A percentile compares a stretch with the other conserved stretches of the same genome.
phyloP scores from a whole-genome alignment of 208 protist genomes.

The Tritrichomonas musculus region DNA sequence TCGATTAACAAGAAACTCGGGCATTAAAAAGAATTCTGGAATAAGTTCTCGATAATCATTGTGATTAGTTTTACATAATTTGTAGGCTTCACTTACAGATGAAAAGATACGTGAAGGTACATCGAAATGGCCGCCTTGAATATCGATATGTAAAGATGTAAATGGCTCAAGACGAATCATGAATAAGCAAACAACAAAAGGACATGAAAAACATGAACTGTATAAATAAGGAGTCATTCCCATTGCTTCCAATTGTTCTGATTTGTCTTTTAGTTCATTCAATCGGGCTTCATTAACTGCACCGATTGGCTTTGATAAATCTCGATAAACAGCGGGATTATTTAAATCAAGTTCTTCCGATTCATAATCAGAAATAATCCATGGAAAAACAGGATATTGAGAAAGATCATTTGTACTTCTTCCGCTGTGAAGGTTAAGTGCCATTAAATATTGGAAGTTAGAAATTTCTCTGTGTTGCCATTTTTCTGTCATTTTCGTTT shows the following conservation, averaged over 20 bases:
- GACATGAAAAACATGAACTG: not conserved
- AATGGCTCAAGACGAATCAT: not conserved
- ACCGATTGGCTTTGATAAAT: not conserved
- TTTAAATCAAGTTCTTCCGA: not conserved
- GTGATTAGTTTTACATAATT: not conserved
- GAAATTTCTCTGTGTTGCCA: not conserved
- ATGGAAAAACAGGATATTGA: conserved; percentile 60
- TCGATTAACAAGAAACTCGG: conserved; percentile 52
- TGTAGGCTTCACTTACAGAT: not conserved
- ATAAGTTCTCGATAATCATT: conserved; percentile 46
- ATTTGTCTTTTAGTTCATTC: not conserved
- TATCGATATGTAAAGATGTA: not conserved
- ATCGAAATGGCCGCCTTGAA: not conserved
- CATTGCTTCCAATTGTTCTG: not conserved
- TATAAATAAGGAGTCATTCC: not conserved
- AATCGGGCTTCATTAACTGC: not conserved
- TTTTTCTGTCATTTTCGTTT: not conserved
- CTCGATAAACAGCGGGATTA: not conserved
- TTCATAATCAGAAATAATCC: not conserved
- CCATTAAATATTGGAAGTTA: conserved; percentile 96
- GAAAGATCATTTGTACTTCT: conserved; percentile 86
- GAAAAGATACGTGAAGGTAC: not conserved
- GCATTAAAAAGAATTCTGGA: conserved; percentile 60
- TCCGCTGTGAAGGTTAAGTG: conserved; percentile 86
- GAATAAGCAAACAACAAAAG: not conserved